Base-by-base conservation (phyloP, 176 grass and related monocot genomes). In the Tillandsia leiboldiana region DNA sequence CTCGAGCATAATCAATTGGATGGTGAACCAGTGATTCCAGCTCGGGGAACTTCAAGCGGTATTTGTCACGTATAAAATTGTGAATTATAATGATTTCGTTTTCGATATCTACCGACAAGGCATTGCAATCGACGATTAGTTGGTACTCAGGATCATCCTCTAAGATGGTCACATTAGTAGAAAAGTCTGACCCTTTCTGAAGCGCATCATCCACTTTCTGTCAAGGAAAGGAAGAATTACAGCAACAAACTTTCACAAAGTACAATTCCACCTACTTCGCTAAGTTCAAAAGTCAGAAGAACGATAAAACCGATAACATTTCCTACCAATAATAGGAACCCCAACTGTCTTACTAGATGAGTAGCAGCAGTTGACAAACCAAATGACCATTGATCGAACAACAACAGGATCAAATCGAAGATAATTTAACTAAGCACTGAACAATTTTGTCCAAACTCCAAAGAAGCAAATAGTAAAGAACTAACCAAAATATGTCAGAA, bases 41-140 rank as follows among this genome's bases (percentile, higher is more conserved):
- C 71, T 88, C 85, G 57, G 88, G 92, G 83, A 91, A 88, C 63
- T 96, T 96, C 48, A 84, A 64, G 14, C 86, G 84, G 75, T 91
- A 96, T 61, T 91, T 91, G 58, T 96, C 92, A 51, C 88, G 83
- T 73, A 96, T 91, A 61, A 91, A 96, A 63, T 96, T 96, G 72
- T 96, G 92, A 12, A 96, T 91, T 83, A 96, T 96, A 66, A 86
- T 83, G 69, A 91, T 91, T 59, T 91, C 92, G 82, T 96, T 91
- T 65, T 96, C 92, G 70, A 89, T 91, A 56, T 96, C 85, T 10
- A 91, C 92, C 49, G 92, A 96, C 58, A 96, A 81, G 42, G 88
- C 67, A 77, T 96, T 96, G 76, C 85, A 91, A 75, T 91, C 83
- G 10, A 91, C 92, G 75, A 91, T 96, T 67, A 96, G 84, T 72